Percentiles rank a stretch among this genome's conserved stretches.
phyloP scores from a whole-genome alignment of 1,284 basidiomycete genomes.

The Golubevia sp. region DNA sequence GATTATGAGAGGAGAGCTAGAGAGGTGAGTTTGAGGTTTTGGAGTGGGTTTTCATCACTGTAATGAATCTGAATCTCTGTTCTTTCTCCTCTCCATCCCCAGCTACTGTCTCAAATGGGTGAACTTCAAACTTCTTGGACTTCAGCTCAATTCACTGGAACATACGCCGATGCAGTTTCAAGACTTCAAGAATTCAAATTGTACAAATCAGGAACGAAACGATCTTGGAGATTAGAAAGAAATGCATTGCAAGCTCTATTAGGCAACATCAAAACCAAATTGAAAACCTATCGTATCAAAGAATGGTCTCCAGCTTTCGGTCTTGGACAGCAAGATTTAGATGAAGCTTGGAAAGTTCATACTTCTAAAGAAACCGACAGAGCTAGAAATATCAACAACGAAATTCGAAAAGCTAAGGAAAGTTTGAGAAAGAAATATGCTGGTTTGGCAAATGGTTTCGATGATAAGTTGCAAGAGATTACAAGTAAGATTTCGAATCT shows the following conservation, averaged over 20 bases:
- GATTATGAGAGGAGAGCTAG: conserved; percentile 90
- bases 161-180: conserved; percentile 80
- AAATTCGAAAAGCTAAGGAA: conserved; percentile 74
- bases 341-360: conserved; percentile 76
- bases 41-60: conserved; percentile 1
- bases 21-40: conserved; percentile 70
- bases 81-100: conserved; percentile 71
- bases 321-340: conserved; percentile 70
- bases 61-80: conserved; percentile 62
- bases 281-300: conserved; percentile 79
- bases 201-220: conserved; percentile 85
- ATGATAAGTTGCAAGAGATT: conserved; percentile 60
- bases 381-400: conserved; percentile 83
- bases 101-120: conserved; percentile 26
- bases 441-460: conserved; percentile 80
- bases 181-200: conserved; percentile 75
- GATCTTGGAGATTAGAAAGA: conserved; percentile 84
- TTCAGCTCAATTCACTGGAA: conserved; percentile 70
- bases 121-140: conserved; percentile 70
- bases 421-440: conserved; percentile 81
- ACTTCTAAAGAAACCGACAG: conserved; percentile 76
- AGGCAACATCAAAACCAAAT: conserved; percentile 90
- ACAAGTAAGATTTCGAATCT: conserved; percentile 28
- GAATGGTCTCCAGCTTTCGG: conserved; percentile 41
- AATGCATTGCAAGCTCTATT: conserved; percentile 87